Percentiles rank a stretch among this genome's conserved stretches.
These are phyloP conservation scores for Xylaria flabelliformis DNA, from an alignment of 495 filamentous ascomycete species.

Conservation along the genomic window DNA sequence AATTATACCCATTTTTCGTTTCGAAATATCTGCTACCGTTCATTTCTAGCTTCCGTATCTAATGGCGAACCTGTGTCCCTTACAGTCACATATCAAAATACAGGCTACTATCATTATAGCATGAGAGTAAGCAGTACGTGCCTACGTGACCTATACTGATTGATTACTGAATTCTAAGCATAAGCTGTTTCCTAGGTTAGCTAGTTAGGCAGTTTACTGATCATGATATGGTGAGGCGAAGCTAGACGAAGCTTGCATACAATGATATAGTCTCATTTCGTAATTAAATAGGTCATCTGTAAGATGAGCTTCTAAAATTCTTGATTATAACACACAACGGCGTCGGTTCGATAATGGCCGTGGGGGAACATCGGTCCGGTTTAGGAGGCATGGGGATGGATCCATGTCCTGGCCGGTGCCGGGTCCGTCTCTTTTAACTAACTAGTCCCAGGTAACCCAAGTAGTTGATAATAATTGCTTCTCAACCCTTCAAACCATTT, in stretches of 20 bases:
- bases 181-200: neutral
- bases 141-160: neutral
- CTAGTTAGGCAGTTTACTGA: neutral
- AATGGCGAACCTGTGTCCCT: neutral
- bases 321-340: neutral
- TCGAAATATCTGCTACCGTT: neutral
- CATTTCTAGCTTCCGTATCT: neutral
- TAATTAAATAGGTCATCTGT: neutral
- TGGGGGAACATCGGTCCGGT: neutral
- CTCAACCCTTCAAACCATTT: neutral
- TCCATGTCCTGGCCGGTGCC: constrained; percentile 1
- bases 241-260: neutral
- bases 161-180: neutral
- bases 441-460: neutral
- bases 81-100: neutral
- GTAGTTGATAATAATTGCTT: too few relatives aligned
- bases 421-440: neutral
- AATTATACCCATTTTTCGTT: constrained; percentile 26
- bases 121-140: neutral
- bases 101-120: neutral
- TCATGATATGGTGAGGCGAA: neutral
- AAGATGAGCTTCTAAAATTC: neutral
- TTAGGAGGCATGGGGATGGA: neutral
- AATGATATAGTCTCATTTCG: neutral
- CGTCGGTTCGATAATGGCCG: neutral